Evolutionary conservation across 495 filamentous ascomycete species (phyloP).

Genomic region (Podospora anserina): DNA sequence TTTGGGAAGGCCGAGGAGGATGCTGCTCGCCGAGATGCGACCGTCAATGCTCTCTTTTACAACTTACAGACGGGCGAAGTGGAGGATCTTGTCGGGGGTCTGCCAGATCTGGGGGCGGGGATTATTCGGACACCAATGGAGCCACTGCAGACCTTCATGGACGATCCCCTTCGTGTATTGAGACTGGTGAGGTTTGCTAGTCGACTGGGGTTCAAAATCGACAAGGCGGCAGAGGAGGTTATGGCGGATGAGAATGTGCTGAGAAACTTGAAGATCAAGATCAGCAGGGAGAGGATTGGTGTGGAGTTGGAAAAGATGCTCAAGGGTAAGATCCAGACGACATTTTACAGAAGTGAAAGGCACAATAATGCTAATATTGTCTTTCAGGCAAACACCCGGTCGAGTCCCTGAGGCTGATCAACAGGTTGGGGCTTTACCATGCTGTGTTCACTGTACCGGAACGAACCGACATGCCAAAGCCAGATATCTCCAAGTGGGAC

Average conservation of each 20-base stretch:
- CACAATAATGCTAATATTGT: constrained; percentile 6
- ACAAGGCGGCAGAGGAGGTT: constrained; percentile 58
- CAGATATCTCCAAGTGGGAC: constrained; percentile 44
- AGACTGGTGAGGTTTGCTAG: constrained; percentile 87
- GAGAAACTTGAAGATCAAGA: constrained; percentile 76
- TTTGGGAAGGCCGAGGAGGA: constrained; percentile 92
- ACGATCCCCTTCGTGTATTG: constrained; percentile 90
- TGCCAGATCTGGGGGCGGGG: constrained; percentile 67
- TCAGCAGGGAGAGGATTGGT: constrained; percentile 84
- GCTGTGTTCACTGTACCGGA: constrained; percentile 74
- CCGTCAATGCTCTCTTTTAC: constrained; percentile 94
- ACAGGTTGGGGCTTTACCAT: constrained; percentile 70
- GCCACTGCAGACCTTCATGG: constrained; percentile 88
- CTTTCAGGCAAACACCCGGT: constrained; percentile 63
- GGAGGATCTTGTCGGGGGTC: constrained; percentile 82
- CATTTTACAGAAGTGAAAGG: background rate
- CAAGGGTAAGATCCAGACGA: constrained; percentile 51
- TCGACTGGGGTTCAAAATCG: constrained; percentile 74
- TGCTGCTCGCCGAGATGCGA: constrained; percentile 85
- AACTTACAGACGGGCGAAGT: constrained; percentile 74
- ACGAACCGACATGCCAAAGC: constrained; percentile 34
- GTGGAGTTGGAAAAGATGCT: constrained; percentile 89
- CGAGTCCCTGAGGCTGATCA: constrained; percentile 65
- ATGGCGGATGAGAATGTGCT: constrained; percentile 77
- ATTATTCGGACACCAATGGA: constrained; percentile 84